These are phyloP conservation scores for Phytopythium sindhum DNA, from an alignment of 352 stramenopile species.

Conservation along the genomic window DNA sequence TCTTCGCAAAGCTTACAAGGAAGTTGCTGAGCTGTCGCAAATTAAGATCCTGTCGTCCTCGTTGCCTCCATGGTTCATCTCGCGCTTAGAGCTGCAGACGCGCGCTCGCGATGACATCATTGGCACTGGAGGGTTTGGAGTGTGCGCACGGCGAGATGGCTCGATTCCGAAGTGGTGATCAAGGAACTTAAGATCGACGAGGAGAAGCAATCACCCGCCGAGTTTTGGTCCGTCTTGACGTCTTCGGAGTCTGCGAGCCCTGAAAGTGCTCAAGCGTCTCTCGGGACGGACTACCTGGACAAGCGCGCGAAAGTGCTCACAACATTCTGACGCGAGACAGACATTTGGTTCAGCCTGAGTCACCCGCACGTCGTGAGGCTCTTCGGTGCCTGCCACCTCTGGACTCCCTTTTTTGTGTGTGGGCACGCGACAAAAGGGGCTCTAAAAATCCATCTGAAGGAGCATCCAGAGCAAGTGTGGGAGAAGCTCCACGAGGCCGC, in stretches of 20 bases:
- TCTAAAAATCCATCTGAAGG: slow-evolving; percentile 29
- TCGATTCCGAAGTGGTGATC: slow-evolving; percentile 22
- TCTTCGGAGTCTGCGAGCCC: not conserved
- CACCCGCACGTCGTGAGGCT: slow-evolving; percentile 36
- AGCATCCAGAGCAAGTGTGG: slow-evolving; percentile 16
- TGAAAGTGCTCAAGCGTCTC: not conserved
- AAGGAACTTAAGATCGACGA: slow-evolving; percentile 16
- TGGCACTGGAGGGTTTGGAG: slow-evolving; percentile 6
- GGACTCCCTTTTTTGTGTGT: slow-evolving; percentile 33
- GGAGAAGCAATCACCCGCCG: not conserved
- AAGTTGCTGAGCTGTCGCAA: no score
- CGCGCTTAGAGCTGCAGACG: not conserved
- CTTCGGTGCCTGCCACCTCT: slow-evolving; percentile 38
- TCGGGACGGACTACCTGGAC: not conserved
- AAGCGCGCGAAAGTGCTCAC: not conserved
- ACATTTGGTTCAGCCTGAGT: slow-evolving; percentile 23
- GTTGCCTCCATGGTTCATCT: not conserved
- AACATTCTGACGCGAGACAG: slow-evolving; percentile 15
- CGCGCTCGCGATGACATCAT: not conserved
- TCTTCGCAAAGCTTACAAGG: no score
- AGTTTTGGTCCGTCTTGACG: not conserved
- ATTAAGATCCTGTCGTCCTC: not conserved
- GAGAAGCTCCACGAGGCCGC: slow-evolving; percentile 26
- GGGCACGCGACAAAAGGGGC: slow-evolving; percentile 34
- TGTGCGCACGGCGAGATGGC: slow-evolving; percentile 16